Base-by-base conservation (phyloP, 768 basidiomycete species). In the Pleurotus salmoneostramineus region DNA sequence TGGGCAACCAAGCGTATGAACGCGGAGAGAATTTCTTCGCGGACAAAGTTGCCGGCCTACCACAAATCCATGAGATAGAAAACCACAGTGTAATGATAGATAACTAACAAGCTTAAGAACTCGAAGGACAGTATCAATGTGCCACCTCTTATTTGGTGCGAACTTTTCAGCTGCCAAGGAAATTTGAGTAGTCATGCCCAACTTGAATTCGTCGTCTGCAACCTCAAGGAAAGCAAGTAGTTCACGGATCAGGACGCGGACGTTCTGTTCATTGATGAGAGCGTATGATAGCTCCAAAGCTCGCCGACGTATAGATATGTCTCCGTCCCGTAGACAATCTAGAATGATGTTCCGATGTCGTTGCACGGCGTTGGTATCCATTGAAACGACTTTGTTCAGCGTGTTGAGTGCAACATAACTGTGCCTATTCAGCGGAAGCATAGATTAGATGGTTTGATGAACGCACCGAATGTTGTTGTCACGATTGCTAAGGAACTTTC, bases 351-450 rank as follows among this genome's bases (percentile, higher is more conserved):
- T 95, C 27, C 95, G 90, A 71, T 99, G 97, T 21, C 97, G 88
- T 71, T 98, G 96, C 1, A 99, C 97, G 14, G 97, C 97, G 71
- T 92, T 94, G 8, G 96, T 98, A 71, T 98, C 95, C 80, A 98
- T 95, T 6, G 91, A 83, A 5, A 99, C 97, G 37, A 98, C 96
- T 70, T 98, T 98, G 79, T 96, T 98, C 46, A 99, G 82, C 0
- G 97, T 99, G 72, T 99, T 95, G 40, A 98, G 82, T 3, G 97
- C 96, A 48, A 98, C 97, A 71, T 99, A 99, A 50, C 96, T 97
- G 65, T 3, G 3, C 21, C 21, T 3, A 27, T 1, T 27, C 3
- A 27, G 21, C 21, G 50, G 56, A 21, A n/a, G 45, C 45, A 56
- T 56, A 6, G 55, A 17, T n/a, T 34, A 17, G 43, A 31, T 37